A percentile compares a stretch with the other conserved stretches of the same genome.
Conservation (phyloP, 306 rosid species). For the Styphnolobium japonicum region DNA sequence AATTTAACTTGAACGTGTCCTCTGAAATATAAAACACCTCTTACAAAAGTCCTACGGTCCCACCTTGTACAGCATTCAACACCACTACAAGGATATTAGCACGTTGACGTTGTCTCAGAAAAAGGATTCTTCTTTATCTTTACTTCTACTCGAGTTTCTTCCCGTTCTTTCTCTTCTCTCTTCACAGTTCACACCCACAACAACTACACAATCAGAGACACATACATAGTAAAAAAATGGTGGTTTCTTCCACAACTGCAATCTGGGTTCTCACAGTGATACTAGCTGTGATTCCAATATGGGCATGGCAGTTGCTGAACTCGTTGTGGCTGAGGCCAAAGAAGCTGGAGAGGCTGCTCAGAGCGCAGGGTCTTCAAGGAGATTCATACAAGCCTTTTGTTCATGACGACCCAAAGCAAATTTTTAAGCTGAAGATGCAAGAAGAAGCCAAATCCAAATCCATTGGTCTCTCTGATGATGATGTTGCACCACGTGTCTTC, state of each 20-base stretch:
- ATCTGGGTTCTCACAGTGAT: background rate
- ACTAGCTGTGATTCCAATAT: background rate
- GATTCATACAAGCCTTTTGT: constrained; percentile 33
- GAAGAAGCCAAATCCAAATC: constrained; percentile 30
- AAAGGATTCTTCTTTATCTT: too few relatives aligned
- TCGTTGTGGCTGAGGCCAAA: constrained; percentile 48
- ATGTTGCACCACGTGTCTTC: constrained; percentile 22
- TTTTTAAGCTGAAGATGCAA: background rate
- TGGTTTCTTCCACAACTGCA: background rate
- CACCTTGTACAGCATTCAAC: too few relatives aligned
- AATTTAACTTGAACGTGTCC: too few relatives aligned
- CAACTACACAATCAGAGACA: background rate
- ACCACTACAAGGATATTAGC: too few relatives aligned
- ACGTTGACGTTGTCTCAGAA: too few relatives aligned
- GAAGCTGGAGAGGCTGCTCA: constrained; percentile 32
- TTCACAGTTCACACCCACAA: too few relatives aligned
- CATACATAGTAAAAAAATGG: background rate
- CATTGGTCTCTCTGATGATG: constrained; percentile 22
- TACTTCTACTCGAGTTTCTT: too few relatives aligned
- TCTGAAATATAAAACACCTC: too few relatives aligned
- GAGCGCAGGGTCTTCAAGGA: constrained; percentile 39
- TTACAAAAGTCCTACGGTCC: too few relatives aligned
- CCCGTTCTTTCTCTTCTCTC: too few relatives aligned
- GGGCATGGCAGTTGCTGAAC: constrained; percentile 35
- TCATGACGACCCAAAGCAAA: constrained; percentile 29